Evolutionary conservation across 306 rosid species (phyloP), one percentile per base, ranked within the genome.

Genomic region (Lotus japonicus): DNA sequence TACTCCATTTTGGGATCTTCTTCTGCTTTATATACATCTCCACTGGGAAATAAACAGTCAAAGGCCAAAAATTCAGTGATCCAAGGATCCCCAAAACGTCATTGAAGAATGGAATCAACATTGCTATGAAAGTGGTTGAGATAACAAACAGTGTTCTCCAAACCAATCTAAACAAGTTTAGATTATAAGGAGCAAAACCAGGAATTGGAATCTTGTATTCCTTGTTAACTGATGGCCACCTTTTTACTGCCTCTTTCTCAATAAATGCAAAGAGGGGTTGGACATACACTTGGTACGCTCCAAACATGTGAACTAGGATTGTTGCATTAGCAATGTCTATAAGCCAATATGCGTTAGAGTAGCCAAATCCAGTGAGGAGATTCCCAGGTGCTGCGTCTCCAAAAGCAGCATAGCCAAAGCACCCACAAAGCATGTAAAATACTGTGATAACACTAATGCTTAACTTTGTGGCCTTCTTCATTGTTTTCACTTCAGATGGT

Each of bases 31-130:
- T 86, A 64, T 80, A 79, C 95, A 91, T 91, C 72, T 86, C 85
- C 52, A 91, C 85, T 0, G 97, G 97, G 55, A 74, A 83, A 64
- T 66, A 89, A 0, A 90, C 92, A 0, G 87, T 73, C 14, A 88
- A 76, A 39, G 97, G 97, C 97, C 97, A 90, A 74, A 90, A 88
- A 12, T 92, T 90, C 7, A 88, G 10, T 17, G 97, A 95, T 33
- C 97, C 97, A 23, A 91, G 75, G 1, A 91, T 50, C 35, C 92
- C 97, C 19, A 84, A 79, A 4, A 88, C 31, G 38, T 88, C 95
- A 43, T 91, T 91, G 72, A 91, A 88, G 79, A 91, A 91, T 0
- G 97, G 97, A 28, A 91, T 72, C 71, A 88, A 15, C 96, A 88
- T 88, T 56, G 97, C 71, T 17, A 88, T 53, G 42, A 86, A 3